Evolutionary conservation across 225 moss, liverwort and hornwort genomes (phyloP), one percentile per base, ranked within the genome.

Genomic region (Pseudoscleropodium purum): DNA sequence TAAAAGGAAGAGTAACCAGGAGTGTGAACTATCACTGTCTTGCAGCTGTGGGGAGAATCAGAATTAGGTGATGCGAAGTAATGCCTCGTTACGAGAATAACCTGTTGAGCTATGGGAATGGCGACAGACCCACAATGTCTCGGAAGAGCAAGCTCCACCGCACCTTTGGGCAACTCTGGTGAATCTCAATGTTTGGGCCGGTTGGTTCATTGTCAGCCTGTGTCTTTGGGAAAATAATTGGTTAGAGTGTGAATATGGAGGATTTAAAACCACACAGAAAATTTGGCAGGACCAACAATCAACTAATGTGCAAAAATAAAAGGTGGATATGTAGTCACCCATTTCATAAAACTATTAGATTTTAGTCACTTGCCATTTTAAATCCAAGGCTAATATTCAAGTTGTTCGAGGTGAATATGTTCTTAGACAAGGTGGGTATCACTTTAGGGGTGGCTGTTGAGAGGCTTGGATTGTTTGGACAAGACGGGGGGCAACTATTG

Each of bases 281-380:
- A 49, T 11, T 21, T 14, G 34, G 4, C 5, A 13, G 0, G 2
- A 51, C 0, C 0, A 0, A 0, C 13, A 51, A 76, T 6, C 2
- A 34, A 49, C 0, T 1, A 0, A 0, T 20, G 13, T 76, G 8
- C 33, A 76, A 13, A 20, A 76, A 23, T 34, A 52, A 2, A 34
- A 34, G 14, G 1, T 77, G 9, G 2, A 23, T 36, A 20, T 34
- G 3, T 13, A 21, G 21, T 5, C 0, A 3, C 0, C 7, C 11
- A 11, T 8, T 51, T 21, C 8, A 51, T 20, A 13, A 20, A 51
- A 51, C 34, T 13, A 5, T 34, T 0, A 45, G 0, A 76, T 21
- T 34, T 52, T 52, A 52, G 8, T 0, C 0, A 0, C 34, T 36
- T 77, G 14, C 0, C 52, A 52, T 52, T 52, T 36, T 34, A 5